phyloP scores from a whole-genome alignment of 768 basidiomycete species.

The Mycena amicta region DNA sequence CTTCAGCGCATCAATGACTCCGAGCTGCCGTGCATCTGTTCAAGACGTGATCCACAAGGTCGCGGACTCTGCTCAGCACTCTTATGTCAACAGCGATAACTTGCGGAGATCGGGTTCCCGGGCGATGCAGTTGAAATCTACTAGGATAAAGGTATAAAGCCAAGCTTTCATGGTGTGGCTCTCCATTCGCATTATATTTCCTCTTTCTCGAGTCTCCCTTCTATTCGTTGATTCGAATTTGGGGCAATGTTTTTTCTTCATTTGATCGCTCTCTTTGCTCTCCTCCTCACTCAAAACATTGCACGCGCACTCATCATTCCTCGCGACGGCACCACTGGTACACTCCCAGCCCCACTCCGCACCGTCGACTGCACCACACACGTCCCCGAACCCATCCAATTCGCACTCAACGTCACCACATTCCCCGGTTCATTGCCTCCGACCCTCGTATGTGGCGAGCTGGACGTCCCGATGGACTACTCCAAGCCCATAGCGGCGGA shows the following conservation, averaged over 20 bases:
- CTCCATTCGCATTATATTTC: no score
- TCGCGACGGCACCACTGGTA: not conserved
- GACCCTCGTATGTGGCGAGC: constrained; percentile 13
- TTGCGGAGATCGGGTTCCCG: not conserved
- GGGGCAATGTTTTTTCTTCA: not conserved
- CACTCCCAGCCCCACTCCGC: not conserved
- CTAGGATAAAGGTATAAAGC: not conserved
- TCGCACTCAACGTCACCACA: constrained; percentile 3
- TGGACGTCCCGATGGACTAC: constrained; percentile 28
- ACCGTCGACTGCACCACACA: constrained; percentile 12
- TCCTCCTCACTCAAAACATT: not conserved
- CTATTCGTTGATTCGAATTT: not conserved
- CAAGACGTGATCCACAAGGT: not conserved
- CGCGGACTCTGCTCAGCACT: not conserved
- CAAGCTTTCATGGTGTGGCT: not conserved
- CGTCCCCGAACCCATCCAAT: constrained; percentile 9
- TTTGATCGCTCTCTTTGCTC: not conserved
- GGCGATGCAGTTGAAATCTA: not conserved
- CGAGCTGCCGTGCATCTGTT: no score
- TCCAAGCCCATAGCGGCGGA: constrained; percentile 7
- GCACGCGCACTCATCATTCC: not conserved
- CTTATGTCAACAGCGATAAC: not conserved
- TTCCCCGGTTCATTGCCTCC: not conserved
- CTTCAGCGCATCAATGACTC: no score
- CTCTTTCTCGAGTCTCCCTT: not conserved